phyloP scores from a whole-genome alignment of 2,329 filamentous ascomycete genomes.

The Orbilia quercus region DNA sequence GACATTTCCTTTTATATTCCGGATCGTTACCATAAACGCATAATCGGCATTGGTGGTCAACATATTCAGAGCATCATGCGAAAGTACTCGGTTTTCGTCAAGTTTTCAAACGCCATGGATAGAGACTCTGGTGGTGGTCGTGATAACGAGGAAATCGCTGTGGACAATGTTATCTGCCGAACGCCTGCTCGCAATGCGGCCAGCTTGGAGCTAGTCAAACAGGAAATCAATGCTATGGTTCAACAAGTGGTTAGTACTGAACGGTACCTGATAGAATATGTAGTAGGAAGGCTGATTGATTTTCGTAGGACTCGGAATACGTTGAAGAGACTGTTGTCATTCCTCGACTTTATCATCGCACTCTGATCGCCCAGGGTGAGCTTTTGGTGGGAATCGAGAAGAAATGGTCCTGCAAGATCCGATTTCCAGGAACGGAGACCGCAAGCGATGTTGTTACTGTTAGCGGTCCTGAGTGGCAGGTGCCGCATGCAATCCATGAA shows the following conservation, averaged over 20 bases:
- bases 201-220: constrained; percentile 95
- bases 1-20: constrained; percentile 99
- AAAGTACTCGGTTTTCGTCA: constrained; percentile 99
- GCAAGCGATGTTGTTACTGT: constrained; percentile 96
- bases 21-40: constrained; percentile 98
- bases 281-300: constrained; percentile 5
- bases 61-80: constrained; percentile 99
- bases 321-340: constrained; percentile 59
- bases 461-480: constrained; percentile 96
- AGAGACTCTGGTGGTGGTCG: constrained; percentile 78
- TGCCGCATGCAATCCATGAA: constrained; percentile 94
- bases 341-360: constrained; percentile 86
- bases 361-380: constrained; percentile 85
- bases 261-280: neutral
- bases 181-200: constrained; percentile 97
- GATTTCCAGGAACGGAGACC: constrained; percentile 96
- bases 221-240: constrained; percentile 99
- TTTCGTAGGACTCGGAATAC: constrained; percentile 78
- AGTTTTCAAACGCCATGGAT: constrained; percentile 99
- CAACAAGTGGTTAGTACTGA: constrained; percentile 79
- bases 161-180: constrained; percentile 98
- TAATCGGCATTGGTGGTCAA: constrained; percentile 97
- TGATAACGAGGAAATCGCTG: constrained; percentile 91
- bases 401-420: constrained; percentile 99
- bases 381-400: constrained; percentile 96